Evolutionary conservation across 257 asterid genomes (phyloP), one percentile per base, ranked within the genome.

Genomic region (Avicennia marina): DNA sequence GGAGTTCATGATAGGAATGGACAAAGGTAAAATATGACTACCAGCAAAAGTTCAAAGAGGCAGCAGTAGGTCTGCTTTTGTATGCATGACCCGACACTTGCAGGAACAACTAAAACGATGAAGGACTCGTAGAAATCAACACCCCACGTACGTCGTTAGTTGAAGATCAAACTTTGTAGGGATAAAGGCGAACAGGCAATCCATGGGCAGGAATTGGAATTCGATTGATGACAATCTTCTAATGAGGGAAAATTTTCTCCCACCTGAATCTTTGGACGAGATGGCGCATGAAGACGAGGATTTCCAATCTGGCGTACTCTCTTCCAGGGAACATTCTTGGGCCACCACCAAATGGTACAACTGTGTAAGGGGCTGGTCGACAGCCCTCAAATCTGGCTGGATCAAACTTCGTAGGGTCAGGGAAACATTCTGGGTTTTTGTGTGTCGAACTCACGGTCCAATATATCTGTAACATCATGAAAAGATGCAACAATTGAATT

Each of bases 261-360:
- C 60, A 50, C 21, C 40, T 47, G 59, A 48, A 62, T 20, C 59
- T 62, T 7, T 15, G 49, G 25, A 62, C 67, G 1, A 62, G 18
- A 11, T 62, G 19, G 39, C 49, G 67, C 36, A 62, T 49, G 59
- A 62, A 62, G 24, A 49, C 49, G 7, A 62, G 59, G 5, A 62
- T 39, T 39, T 18, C 50, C 16, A 62, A 20, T 11, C 67, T 54
- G 0, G 67, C 58, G 12, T 32, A 62, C 26, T 62, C 67, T 12
- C 22, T 50, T 11, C 67, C 67, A 12, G 67, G 67, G 50, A 59
- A 62, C 67, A 49, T 62, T 32, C 67, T 22, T 18, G 67, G 67
- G 18, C 67, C 67, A 36, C 58, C 67, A 0, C 67, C 67, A 26
- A 62, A 62, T 21, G 67, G 67, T 1, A 62, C 58, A 15, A 63